Base-by-base conservation (phyloP, 352 stramenopile genomes). In the Phytophthora tentaculata region DNA sequence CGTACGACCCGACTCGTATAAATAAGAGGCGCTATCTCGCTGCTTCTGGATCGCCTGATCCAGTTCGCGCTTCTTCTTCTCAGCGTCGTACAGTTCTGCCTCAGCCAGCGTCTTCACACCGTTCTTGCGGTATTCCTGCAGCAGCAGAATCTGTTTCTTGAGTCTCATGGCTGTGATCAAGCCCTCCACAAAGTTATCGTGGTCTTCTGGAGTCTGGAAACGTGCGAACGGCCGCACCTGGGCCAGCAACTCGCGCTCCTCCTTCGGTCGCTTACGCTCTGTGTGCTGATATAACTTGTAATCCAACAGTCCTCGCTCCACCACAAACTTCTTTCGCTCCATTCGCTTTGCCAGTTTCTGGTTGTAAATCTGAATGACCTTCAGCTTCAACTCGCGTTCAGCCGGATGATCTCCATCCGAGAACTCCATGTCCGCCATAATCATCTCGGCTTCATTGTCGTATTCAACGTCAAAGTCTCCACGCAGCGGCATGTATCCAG, bases 391-490 rank as follows among this genome's bases (percentile, higher is more conserved):
- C 65, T 98, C 86, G 39, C 84, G 81, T 71, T 99, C 92, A 12
- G 82, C 88, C n/a, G 87, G 80, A 58, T 96, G 86, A 56, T 97
- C 87, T 41, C 85, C 86, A n/a, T 98, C 96, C 9, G 90, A 84
- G 19, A 94, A 90, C 61, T 99, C 96, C 91, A 99, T 98, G 74
- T 99, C 97, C 8, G 94, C 93, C 23, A 99, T 71, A 32, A 98
- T 92, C 51, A 98, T 56, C 78, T 99, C 97, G 1, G 97, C 97
- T 51, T 99, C 96, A 64, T 99, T 99, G 57, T 99, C 95, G 76
- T 97, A 98, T 81, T 99, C 97, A 35, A 99, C 91, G 62, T 99
- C 97, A 83, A 99, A 99, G 65, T 99, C 97, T 10, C 95, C 92
- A 59, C 97, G 93, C 23, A 98, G 85, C 8, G 97, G 96, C 94